Conservation (phyloP, 495 filamentous ascomycete genomes). For the Aspergillus mulundensis region DNA sequence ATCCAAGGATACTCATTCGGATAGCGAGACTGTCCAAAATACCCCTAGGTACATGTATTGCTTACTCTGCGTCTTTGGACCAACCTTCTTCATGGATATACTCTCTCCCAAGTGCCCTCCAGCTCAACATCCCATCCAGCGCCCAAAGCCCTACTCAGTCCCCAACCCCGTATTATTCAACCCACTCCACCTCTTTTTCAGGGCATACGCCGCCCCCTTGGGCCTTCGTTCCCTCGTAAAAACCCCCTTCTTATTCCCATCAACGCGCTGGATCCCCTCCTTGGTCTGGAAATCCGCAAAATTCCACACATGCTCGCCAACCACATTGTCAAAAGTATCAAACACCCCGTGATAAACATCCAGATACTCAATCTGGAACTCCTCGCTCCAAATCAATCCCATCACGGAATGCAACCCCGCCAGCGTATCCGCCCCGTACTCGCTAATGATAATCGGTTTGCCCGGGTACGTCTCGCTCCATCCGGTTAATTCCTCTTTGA, state of each 20-base stretch:
- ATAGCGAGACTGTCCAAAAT: too few relatives aligned
- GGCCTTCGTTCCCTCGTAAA: constrained; percentile 3
- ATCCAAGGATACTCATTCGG: too few relatives aligned
- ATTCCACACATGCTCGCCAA: constrained; percentile 5
- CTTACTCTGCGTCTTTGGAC: too few relatives aligned
- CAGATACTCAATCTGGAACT: background rate
- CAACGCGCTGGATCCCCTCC: background rate
- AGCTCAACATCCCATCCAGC: too few relatives aligned
- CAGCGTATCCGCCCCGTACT: background rate
- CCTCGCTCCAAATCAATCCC: background rate
- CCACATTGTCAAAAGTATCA: background rate
- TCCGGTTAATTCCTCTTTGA: background rate
- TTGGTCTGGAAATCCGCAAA: constrained; percentile 2
- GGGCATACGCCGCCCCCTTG: background rate
- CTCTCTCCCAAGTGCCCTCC: too few relatives aligned
- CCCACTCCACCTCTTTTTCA: background rate
- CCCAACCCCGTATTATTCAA: too few relatives aligned
- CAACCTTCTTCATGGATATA: too few relatives aligned
- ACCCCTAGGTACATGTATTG: too few relatives aligned
- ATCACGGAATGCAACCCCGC: background rate
- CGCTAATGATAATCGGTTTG: background rate
- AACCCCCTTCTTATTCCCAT: constrained; percentile 4
- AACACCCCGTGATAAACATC: background rate
- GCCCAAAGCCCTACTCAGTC: too few relatives aligned
- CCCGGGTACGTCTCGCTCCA: background rate